Evolutionary conservation across 768 basidiomycete species (phyloP).

Genomic region (Suillus decipiens): DNA sequence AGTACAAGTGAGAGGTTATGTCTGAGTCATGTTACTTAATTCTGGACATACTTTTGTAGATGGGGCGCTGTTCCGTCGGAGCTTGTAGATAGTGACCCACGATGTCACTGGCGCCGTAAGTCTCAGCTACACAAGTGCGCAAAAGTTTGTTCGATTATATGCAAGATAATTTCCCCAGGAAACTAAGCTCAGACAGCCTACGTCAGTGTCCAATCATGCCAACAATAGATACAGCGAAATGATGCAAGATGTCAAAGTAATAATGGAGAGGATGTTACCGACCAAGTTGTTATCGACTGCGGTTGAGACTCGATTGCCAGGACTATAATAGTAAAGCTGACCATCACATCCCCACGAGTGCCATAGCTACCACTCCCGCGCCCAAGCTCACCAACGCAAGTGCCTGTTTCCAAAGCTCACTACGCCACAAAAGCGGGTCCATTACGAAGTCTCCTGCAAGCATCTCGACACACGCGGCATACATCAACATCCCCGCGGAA

Average conservation of each 20-base stretch:
- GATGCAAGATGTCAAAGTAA: background rate
- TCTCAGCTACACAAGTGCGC: background rate
- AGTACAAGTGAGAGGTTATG: background rate
- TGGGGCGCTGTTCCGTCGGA: background rate
- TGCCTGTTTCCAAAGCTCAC: constrained; percentile 40
- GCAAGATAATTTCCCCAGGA: background rate
- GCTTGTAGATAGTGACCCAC: background rate
- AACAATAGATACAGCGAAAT: background rate
- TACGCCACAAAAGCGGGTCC: constrained; percentile 52
- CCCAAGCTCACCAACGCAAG: constrained; percentile 62
- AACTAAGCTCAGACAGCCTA: background rate
- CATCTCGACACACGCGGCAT: constrained; percentile 85
- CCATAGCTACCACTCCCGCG: constrained; percentile 65
- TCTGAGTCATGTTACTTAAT: background rate
- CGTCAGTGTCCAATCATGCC: background rate
- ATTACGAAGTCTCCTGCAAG: constrained; percentile 84
- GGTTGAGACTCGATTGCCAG: background rate
- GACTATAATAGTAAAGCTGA: background rate
- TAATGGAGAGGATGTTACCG: background rate
- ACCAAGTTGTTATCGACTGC: background rate
- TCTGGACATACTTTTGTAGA: background rate
- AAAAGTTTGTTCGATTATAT: background rate
- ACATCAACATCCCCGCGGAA: constrained; percentile 82
- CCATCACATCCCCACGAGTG: constrained; percentile 44
- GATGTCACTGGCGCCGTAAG: too few relatives aligned